Percentiles rank a stretch among this genome's conserved stretches.
phyloP scores from a whole-genome alignment of 495 filamentous ascomycete genomes.

The Penicillium fimorum region DNA sequence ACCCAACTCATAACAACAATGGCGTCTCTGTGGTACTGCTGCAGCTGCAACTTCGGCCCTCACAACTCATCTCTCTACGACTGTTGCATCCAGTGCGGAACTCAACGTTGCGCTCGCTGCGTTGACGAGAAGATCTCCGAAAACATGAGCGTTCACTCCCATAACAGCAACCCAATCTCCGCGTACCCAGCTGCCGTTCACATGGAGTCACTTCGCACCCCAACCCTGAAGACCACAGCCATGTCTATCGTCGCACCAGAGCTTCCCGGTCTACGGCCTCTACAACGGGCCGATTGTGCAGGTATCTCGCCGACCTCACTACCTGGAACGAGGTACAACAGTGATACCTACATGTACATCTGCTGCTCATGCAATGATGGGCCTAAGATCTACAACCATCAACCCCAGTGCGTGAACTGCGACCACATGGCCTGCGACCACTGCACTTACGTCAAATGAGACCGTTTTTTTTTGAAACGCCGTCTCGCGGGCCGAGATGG shows the following conservation, averaged over 20 bases:
- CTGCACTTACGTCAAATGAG: constrained; percentile 38
- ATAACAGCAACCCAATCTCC: constrained; percentile 15
- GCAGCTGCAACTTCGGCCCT: constrained; percentile 33
- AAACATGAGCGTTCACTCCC: constrained; percentile 5
- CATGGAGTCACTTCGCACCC: constrained; percentile 5
- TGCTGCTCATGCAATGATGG: constrained; percentile 45
- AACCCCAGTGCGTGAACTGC: constrained; percentile 37
- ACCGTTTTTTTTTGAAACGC: not conserved
- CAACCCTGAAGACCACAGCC: constrained; percentile 11
- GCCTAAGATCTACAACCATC: constrained; percentile 38
- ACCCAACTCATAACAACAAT: constrained; percentile 15
- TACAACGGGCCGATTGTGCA: constrained; percentile 4
- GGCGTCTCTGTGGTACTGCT: constrained; percentile 37
- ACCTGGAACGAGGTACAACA: constrained; percentile 1
- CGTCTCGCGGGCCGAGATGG: constrained; percentile 3
- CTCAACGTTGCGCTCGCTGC: constrained; percentile 23
- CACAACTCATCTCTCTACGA: constrained; percentile 26
- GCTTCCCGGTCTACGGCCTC: constrained; percentile 14
- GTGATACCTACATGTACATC: constrained; percentile 30
- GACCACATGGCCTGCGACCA: constrained; percentile 28
- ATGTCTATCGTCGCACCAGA: constrained; percentile 11
- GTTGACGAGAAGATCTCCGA: constrained; percentile 14
- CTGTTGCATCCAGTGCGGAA: constrained; percentile 28
- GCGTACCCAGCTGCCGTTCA: constrained; percentile 21
- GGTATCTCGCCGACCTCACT: not conserved